Conservation (phyloP, 805 yeast genomes). For the Maudiozyma pseudohumilis region DNA sequence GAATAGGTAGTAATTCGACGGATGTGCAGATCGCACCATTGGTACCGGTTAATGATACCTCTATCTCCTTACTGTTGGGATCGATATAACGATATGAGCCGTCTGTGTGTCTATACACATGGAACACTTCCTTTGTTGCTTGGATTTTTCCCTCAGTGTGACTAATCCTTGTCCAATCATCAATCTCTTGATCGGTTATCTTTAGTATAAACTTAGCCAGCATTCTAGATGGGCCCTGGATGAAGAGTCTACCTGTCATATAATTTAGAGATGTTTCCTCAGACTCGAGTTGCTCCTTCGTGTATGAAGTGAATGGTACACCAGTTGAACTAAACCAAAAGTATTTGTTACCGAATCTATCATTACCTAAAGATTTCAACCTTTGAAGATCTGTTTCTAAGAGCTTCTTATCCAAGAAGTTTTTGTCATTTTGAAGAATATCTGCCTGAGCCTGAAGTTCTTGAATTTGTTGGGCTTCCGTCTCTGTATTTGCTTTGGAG, state of each 20-base stretch:
- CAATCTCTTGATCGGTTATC: conserved; percentile 20
- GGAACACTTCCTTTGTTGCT: conserved; percentile 22
- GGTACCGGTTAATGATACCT: conserved; percentile 15
- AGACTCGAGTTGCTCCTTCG: conserved; percentile 28
- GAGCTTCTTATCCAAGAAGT: conserved; percentile 49
- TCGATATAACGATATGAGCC: conserved; percentile 11
- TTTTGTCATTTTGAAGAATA: conserved; percentile 39
- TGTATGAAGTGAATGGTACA: conserved; percentile 37
- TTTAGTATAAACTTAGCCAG: conserved; percentile 31
- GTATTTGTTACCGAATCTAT: conserved; percentile 73
- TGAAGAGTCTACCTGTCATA: conserved; percentile 77
- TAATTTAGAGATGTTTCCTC: conserved; percentile 45
- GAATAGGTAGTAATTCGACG: conserved; percentile 26
- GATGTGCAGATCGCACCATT: conserved; percentile 13
- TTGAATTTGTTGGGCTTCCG: conserved; percentile 13
- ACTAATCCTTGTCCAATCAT: conserved; percentile 22
- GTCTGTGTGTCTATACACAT: conserved; percentile 14
- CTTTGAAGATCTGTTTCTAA: conserved; percentile 70
- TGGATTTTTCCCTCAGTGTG: conserved; percentile 12
- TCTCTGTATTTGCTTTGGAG: conserved; percentile 6
- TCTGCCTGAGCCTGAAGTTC: conserved; percentile 26
- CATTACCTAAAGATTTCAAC: conserved; percentile 67
- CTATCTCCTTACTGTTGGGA: conserved; percentile 8
- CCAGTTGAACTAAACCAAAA: conserved; percentile 96
- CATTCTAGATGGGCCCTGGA: conserved; percentile 75